A percentile compares a stretch with the other conserved stretches of the same genome.
Evolutionary conservation across 2,329 filamentous ascomycete species (phyloP).

Genomic region (Paraconiothyrium sp.): DNA sequence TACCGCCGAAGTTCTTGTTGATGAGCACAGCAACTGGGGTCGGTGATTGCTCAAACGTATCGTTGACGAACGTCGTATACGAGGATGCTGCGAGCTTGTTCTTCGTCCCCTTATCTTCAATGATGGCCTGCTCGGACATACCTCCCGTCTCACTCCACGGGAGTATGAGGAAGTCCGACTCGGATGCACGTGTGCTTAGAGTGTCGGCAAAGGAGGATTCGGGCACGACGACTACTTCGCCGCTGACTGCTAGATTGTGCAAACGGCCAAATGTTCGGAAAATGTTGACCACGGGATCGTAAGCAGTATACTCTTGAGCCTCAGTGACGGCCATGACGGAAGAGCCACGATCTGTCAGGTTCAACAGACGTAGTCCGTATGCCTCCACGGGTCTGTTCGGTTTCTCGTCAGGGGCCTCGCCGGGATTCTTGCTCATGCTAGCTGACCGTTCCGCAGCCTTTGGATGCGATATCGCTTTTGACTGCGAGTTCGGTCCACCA

Average conservation of each 20-base stretch:
- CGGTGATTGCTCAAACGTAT: conserved; percentile 69
- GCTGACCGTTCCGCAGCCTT: conserved; percentile 31
- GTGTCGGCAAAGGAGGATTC: conserved; percentile 82
- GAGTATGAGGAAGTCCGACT: conserved; percentile 76
- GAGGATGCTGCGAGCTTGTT: conserved; percentile 68
- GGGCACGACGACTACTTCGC: conserved; percentile 81
- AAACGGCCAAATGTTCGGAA: conserved; percentile 89
- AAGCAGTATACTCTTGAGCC: conserved; percentile 70
- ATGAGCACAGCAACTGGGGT: conserved; percentile 82
- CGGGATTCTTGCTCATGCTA: conserved; percentile 35
- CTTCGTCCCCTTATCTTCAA: conserved; percentile 59
- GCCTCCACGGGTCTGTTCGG: conserved; percentile 69
- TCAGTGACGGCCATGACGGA: conserved; percentile 95
- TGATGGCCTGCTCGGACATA: conserved; percentile 71
- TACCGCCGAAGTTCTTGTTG: conserved; percentile 72
- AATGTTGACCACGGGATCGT: conserved; percentile 87
- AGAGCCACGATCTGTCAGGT: conserved; percentile 90
- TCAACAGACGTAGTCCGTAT: conserved; percentile 85
- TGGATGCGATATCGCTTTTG: conserved; percentile 51
- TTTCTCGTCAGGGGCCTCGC: conserved; percentile 26
- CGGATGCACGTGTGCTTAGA: conserved; percentile 69
- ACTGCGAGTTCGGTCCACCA: conserved; percentile 62
- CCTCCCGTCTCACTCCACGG: conserved; percentile 89
- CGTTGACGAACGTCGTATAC: conserved; percentile 79
- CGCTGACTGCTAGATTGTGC: conserved; percentile 82